phyloP scores from a whole-genome alignment of 192 early-diverging fungal species.

The Coemansia sp. region DNA sequence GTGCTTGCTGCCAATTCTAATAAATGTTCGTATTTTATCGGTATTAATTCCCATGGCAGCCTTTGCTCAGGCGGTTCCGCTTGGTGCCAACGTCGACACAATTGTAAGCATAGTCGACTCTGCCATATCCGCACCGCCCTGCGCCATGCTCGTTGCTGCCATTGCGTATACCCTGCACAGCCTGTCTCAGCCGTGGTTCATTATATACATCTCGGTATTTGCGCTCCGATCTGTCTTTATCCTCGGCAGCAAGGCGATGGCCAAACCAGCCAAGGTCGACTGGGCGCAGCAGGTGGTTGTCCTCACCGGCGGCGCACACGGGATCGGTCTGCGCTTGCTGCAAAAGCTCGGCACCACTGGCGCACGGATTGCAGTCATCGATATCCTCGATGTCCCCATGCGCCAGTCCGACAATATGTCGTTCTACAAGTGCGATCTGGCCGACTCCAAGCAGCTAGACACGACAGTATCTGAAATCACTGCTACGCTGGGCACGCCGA shows the following conservation, averaged over 20 bases:
- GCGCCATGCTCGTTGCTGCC: background rate
- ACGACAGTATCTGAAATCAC: slow-evolving; percentile 11
- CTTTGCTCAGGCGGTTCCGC: background rate
- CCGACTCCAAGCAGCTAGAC: slow-evolving; percentile 12
- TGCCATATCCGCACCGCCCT: slow-evolving; percentile 10
- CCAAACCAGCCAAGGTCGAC: slow-evolving; percentile 9
- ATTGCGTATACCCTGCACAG: slow-evolving; percentile 10
- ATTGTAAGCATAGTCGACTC: background rate
- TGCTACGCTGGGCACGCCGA: slow-evolving; percentile 63
- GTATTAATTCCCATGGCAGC: background rate
- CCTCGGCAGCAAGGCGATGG: background rate
- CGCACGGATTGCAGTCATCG: slow-evolving; percentile 29
- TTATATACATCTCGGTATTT: slow-evolving; percentile 11
- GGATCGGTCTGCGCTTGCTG: slow-evolving; percentile 40
- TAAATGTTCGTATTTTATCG: background rate
- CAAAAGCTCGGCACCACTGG: slow-evolving; percentile 6
- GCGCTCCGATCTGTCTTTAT: background rate
- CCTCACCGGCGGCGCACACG: slow-evolving; percentile 45
- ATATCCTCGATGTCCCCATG: slow-evolving; percentile 22
- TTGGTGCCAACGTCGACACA: slow-evolving; percentile 42
- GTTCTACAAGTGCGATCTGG: slow-evolving; percentile 41
- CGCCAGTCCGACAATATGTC: background rate
- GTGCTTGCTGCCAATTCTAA: background rate
- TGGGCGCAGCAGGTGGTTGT: slow-evolving; percentile 37
- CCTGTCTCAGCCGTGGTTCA: slow-evolving; percentile 8